These are phyloP conservation scores for Elongisporangium undulatum DNA, from an alignment of 352 stramenopile genomes.

Conservation along the genomic window DNA sequence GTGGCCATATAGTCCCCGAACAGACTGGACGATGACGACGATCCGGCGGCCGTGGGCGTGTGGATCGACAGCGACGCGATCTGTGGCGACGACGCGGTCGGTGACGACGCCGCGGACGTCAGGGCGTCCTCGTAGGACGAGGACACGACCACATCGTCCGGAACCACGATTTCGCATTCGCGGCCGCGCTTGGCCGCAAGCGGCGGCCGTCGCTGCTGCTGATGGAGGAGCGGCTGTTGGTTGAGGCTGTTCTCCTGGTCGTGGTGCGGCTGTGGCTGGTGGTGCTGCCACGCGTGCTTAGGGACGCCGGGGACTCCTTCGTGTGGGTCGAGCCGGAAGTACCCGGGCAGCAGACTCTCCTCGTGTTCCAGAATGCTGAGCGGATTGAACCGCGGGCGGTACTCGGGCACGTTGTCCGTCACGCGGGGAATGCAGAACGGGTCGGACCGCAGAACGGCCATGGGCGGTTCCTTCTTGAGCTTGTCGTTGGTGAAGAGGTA, in stretches of 20 bases:
- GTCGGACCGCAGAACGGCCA: slow-evolving; percentile 43
- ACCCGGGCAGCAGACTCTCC: slow-evolving; percentile 62
- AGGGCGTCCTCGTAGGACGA: neutral
- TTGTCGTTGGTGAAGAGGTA: slow-evolving; percentile 68
- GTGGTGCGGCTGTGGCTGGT: neutral
- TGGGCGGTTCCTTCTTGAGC: slow-evolving; percentile 45
- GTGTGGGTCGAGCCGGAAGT: slow-evolving; percentile 54
- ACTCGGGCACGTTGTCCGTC: slow-evolving; percentile 69
- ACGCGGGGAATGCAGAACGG: slow-evolving; percentile 71
- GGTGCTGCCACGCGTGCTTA: neutral
- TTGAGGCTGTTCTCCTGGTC: neutral
- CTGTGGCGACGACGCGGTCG: neutral
- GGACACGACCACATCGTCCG: neutral
- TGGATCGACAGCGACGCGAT: neutral
- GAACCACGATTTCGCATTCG: slow-evolving; percentile 1
- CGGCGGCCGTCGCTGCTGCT: neutral
- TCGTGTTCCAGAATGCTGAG: slow-evolving; percentile 64
- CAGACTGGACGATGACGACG: neutral
- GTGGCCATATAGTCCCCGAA: neutral
- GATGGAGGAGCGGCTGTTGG: neutral
- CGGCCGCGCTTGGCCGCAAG: slow-evolving; percentile 2
- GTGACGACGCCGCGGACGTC: neutral
- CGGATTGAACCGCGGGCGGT: slow-evolving; percentile 65
- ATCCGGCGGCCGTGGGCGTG: neutral
- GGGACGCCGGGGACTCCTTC: slow-evolving; percentile 14